Evolutionary conservation across 208 protist genomes (phyloP).

Genomic region (Angomonas desouzai): DNA sequence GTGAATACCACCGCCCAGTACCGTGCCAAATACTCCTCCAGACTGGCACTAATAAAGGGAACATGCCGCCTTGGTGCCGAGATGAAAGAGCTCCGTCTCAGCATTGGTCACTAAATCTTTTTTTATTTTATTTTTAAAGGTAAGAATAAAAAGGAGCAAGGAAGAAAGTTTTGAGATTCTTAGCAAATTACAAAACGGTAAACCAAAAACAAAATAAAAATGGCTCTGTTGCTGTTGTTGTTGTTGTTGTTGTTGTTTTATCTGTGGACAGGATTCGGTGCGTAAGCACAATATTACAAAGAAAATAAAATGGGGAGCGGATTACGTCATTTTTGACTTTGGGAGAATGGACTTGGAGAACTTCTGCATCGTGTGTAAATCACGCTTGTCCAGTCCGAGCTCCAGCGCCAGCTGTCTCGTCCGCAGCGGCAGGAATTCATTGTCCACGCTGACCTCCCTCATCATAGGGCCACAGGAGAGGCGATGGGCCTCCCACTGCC

Average conservation of each 20-base stretch:
- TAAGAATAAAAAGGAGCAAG: too few relatives aligned
- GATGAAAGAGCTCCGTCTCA: too few relatives aligned
- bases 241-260: slow-evolving; percentile 7
- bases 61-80: neutral
- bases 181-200: too few relatives aligned
- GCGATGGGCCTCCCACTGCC: slow-evolving; percentile 84
- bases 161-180: too few relatives aligned
- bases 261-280: too few relatives aligned
- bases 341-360: slow-evolving; percentile 57
- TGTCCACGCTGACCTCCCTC: slow-evolving; percentile 84
- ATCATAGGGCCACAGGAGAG: slow-evolving; percentile 84
- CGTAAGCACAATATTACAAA: too few relatives aligned
- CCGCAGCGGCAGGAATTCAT: slow-evolving; percentile 82
- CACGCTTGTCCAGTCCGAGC: slow-evolving; percentile 82
- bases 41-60: slow-evolving; percentile 54
- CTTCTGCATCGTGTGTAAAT: slow-evolving; percentile 77
- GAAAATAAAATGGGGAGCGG: neutral
- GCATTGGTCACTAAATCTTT: too few relatives aligned
- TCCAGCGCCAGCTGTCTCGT: slow-evolving; percentile 84
- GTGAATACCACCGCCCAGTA: slow-evolving; percentile 89
- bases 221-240: too few relatives aligned
- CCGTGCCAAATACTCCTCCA: slow-evolving; percentile 64
- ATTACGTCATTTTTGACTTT: slow-evolving; percentile 25
- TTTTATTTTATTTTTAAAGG: too few relatives aligned
- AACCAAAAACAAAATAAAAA: too few relatives aligned